These are phyloP conservation scores for Ceriops tagal DNA, from an alignment of 345 rosid species.

Conservation along the genomic window DNA sequence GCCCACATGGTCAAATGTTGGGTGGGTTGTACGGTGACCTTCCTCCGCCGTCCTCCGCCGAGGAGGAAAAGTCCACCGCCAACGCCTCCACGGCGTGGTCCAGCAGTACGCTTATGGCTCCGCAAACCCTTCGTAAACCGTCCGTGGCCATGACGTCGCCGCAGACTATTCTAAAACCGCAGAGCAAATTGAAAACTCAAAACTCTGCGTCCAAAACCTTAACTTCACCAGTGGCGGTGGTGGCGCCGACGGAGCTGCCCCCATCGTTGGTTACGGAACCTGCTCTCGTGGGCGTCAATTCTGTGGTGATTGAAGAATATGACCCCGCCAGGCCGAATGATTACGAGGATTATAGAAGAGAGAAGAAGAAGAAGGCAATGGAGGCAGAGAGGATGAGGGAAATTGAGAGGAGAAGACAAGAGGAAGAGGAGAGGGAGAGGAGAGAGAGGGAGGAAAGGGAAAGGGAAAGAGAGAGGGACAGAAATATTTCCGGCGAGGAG, in stretches of 20 bases:
- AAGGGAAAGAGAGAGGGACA: slow-evolving; percentile 34
- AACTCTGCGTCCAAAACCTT: slow-evolving; percentile 18
- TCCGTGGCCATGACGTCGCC: slow-evolving; percentile 56
- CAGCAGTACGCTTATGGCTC: slow-evolving; percentile 80
- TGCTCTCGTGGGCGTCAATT: slow-evolving; percentile 72
- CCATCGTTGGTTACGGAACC: slow-evolving; percentile 37
- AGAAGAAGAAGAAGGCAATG: slow-evolving; percentile 64
- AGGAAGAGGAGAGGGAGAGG: slow-evolving; percentile 75
- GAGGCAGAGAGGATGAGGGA: slow-evolving; percentile 85
- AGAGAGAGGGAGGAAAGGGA: slow-evolving; percentile 49
- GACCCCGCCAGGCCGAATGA: slow-evolving; percentile 95
- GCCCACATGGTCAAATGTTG: slow-evolving; percentile 39
- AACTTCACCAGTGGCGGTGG: slow-evolving; percentile 6
- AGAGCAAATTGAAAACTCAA: slow-evolving; percentile 43
- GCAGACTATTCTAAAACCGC: slow-evolving; percentile 64
- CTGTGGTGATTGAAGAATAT: slow-evolving; percentile 85
- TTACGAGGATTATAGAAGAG: slow-evolving; percentile 78
- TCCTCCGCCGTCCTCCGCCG: slow-evolving; percentile 86
- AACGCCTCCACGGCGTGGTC: slow-evolving; percentile 73
- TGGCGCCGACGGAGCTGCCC: slow-evolving; percentile 5
- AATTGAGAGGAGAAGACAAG: slow-evolving; percentile 73
- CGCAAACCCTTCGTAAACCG: slow-evolving; percentile 87
- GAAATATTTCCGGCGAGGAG: slow-evolving; percentile 86
- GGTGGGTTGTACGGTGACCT: slow-evolving; percentile 97
- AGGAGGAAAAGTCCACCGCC: slow-evolving; percentile 60